Evolutionary conservation across 345 rosid species (phyloP).

Genomic region (Hibiscus trionum): DNA sequence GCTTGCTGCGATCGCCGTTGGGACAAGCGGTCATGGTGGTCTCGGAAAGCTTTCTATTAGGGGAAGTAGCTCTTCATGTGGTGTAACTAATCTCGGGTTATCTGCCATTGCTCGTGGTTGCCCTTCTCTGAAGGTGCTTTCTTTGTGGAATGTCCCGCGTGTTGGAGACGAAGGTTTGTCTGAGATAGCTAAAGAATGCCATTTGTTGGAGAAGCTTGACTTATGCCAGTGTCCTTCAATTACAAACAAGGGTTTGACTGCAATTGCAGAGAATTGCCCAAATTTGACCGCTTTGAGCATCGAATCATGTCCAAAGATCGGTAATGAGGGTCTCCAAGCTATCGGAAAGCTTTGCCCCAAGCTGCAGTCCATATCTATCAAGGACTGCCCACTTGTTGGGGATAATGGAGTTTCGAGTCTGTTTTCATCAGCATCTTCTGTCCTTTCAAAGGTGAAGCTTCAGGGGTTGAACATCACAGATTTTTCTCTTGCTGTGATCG

Average conservation of each 20-base stretch:
- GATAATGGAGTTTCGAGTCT: conserved; percentile 63
- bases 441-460: conserved; percentile 49
- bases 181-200: conserved; percentile 53
- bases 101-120: conserved; percentile 52
- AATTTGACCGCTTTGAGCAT: conserved; percentile 44
- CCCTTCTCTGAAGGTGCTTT: conserved; percentile 54
- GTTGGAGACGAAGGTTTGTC: conserved; percentile 53
- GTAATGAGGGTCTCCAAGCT: conserved; percentile 58
- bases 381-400: conserved; percentile 70
- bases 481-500: conserved; percentile 65
- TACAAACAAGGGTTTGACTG: conserved; percentile 52
- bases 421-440: conserved; percentile 38
- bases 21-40: conserved; percentile 56
- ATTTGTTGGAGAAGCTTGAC: conserved; percentile 59
- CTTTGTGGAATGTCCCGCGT: conserved; percentile 54
- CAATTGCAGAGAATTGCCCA: conserved; percentile 53
- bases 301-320: conserved; percentile 51
- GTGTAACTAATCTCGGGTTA: conserved; percentile 49
- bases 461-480: conserved; percentile 66
- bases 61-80: conserved; percentile 40
- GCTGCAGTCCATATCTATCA: conserved; percentile 48
- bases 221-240: conserved; percentile 52
- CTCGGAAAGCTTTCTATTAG: conserved; percentile 59
- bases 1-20: conserved; percentile 61
- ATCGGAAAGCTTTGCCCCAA: conserved; percentile 49